A percentile compares a stretch with the other conserved stretches of the same genome.
These are phyloP conservation scores for Pichia sp. DNA, from an alignment of 1,139 yeast genomes.

Conservation along the genomic window DNA sequence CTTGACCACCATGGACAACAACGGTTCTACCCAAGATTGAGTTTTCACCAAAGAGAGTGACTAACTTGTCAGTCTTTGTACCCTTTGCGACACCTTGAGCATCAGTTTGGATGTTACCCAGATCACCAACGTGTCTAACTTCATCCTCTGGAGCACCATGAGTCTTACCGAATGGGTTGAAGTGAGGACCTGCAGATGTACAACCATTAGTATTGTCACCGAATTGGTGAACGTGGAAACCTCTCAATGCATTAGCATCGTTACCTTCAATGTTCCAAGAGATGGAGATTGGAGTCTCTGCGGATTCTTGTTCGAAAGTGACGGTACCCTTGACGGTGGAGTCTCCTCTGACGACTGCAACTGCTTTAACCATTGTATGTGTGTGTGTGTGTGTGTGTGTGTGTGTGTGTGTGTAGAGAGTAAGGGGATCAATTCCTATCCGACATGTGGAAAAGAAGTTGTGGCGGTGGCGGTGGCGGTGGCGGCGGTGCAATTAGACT, in stretches of 20 bases:
- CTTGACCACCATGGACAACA: conserved; percentile 91
- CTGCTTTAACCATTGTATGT: conserved; percentile 33
- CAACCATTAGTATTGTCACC: conserved; percentile 99
- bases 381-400: too few species aligned
- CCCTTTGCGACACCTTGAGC: conserved; percentile 87
- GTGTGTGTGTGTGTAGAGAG: too few species aligned
- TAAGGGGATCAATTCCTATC: too few species aligned
- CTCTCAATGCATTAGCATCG: conserved; percentile 81
- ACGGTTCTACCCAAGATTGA: conserved; percentile 93
- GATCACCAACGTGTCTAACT: conserved; percentile 92
- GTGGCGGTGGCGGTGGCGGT: too few species aligned
- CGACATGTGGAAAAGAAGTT: too few species aligned
- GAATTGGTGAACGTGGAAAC: conserved; percentile 96
- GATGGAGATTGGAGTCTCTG: conserved; percentile 74
- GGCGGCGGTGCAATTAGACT: too few species aligned
- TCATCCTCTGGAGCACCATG: conserved; percentile 96
- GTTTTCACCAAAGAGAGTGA: conserved; percentile 78
- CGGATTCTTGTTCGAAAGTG: conserved; percentile 73
- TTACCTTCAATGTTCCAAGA: conserved; percentile 86
- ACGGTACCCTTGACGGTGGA: conserved; percentile 83
- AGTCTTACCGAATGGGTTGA: conserved; percentile 84
- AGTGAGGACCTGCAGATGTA: conserved; percentile 98
- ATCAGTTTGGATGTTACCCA: conserved; percentile 91
- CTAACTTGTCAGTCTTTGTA: conserved; percentile 63
- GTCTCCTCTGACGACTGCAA: conserved; percentile 96